Evolutionary conservation across 129 eudicot species (phyloP), one percentile per base, ranked within the genome.

Genomic region (Heracleum sosnowskyi): DNA sequence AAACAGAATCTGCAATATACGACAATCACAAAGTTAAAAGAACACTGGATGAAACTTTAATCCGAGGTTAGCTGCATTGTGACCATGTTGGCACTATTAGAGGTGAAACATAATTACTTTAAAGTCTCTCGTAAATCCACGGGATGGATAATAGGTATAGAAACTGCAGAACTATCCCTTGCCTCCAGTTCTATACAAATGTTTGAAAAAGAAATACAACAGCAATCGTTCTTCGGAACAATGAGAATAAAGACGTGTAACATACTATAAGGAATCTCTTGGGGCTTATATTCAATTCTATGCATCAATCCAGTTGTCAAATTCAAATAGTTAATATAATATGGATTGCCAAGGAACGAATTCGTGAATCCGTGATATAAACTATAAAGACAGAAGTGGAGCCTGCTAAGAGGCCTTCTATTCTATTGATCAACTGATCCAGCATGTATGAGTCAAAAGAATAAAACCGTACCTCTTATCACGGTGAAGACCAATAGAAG

Each of bases 391-490:
- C 69, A 62, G 7, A 62, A 62, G 7, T 62, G 69, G 34, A 62
- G 7, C 69, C 17, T 26, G 35, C 34, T 26, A 51, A 60, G 18
- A 62, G 20, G 34, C 69, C 69, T 62, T 28, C 35, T 62, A n/a
- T 26, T 74, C 10, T 28, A 31, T 75, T 44, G n/a, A 46, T 28
- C n/a, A 34, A 31, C 51, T 53, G 68, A 76, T 40, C 29, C 33
- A 75, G 76, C 78, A 76, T 2, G 71, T 73, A 51, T 7, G 62
- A 26, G 5, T n/a, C 7, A 22, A 22, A 69, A 60, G 80, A 45
- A 57, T 33, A 63, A 74, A 57, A 20, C 60, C 37, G 63, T 84
- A 90, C 96, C 90, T 89, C 72, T 85, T 46, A 62, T 80, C 77
- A 60, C 40, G 87, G 79, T 83, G 85, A 80, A 12, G 80, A 75